Conservation (phyloP, 805 yeast genomes). For the Ogataea naganishii region DNA sequence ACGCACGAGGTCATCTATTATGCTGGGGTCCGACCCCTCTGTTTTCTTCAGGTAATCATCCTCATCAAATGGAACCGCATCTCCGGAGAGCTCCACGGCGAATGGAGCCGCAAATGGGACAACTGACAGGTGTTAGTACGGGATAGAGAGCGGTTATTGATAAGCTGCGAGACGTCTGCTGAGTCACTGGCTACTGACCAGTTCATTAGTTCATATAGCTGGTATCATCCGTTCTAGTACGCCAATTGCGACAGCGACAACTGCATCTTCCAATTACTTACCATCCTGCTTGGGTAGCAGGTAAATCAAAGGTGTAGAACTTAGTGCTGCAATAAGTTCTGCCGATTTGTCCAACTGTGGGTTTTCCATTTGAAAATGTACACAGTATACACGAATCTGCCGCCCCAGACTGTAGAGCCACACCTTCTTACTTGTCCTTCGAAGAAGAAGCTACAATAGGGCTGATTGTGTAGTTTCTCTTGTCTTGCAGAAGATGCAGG, state of each 20-base stretch:
- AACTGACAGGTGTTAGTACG: slow-evolving; percentile 5
- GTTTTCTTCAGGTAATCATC: not conserved
- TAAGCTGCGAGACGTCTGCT: not conserved
- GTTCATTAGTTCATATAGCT: slow-evolving; percentile 2
- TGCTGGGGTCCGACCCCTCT: slow-evolving; percentile 5
- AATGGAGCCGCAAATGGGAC: slow-evolving; percentile 21
- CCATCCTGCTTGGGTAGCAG: slow-evolving; percentile 31
- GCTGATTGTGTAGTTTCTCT: too few relatives aligned
- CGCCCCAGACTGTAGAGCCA: too few relatives aligned
- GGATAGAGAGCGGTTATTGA: slow-evolving; percentile 3
- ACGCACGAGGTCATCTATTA: slow-evolving; percentile 18
- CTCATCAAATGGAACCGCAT: slow-evolving; percentile 2
- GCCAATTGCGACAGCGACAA: not conserved
- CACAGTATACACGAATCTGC: too few relatives aligned
- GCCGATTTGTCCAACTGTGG: too few relatives aligned
- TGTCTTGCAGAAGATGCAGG: too few relatives aligned
- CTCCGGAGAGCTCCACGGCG: slow-evolving; percentile 7
- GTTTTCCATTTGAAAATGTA: too few relatives aligned
- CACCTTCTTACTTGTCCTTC: too few relatives aligned
- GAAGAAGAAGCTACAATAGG: too few relatives aligned
- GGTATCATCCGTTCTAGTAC: slow-evolving; percentile 4
- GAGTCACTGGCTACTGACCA: slow-evolving; percentile 3
- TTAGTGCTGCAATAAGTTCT: too few relatives aligned
- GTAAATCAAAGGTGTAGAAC: slow-evolving; percentile 30
- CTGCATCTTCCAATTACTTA: slow-evolving; percentile 14